Base-by-base conservation (phyloP, 1,284 basidiomycete genomes). In the Irpex rosettiformis region DNA sequence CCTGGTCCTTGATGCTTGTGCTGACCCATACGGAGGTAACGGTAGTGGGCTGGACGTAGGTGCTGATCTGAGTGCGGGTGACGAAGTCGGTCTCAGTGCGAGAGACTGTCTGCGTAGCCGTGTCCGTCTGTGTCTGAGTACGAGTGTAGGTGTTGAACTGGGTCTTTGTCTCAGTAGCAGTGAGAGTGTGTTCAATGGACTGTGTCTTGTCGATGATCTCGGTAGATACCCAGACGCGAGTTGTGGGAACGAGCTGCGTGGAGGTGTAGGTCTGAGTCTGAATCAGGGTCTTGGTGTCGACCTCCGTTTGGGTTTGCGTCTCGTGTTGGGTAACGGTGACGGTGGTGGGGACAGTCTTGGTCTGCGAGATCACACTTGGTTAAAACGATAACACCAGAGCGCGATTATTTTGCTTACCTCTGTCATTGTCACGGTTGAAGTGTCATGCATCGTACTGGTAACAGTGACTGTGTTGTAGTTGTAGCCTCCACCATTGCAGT, bases 161-260 rank as follows among this genome's bases (percentile, higher is more conserved):
- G 16, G 84, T 86, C 72, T 69, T 69, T 3, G 80, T 84, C 73
- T 84, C 78, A 51, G 84, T 86, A 13, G 81, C 80, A 62, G 84
- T 86, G 64, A 84, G 71, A 37, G 83, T 86, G 70, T 85, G 79
- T 62, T 83, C 78, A 58, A 80, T 42, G 18, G 73, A 78, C 70
- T 79, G 71, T 58, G 85, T 86, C 56, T 77, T 72, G 73, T 87
- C 82, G 64, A 85, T 77, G 67, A 81, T 73, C 70, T 86, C 79
- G 21, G 86, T 88, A 10, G 85, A 86, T 21, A 85, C 77, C 78
- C 79, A 86, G 49, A 85, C 77, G 51, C 79, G 77, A 18, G 85
- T 87, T 30, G 86, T 87, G 52, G 83, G 84, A 33, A 83, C 73
- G 29, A 81, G 70, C 68, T 80, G 70, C 25, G 80, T 75, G 11